Conservation (phyloP, 768 basidiomycete genomes). For the Grammothele lineata region DNA sequence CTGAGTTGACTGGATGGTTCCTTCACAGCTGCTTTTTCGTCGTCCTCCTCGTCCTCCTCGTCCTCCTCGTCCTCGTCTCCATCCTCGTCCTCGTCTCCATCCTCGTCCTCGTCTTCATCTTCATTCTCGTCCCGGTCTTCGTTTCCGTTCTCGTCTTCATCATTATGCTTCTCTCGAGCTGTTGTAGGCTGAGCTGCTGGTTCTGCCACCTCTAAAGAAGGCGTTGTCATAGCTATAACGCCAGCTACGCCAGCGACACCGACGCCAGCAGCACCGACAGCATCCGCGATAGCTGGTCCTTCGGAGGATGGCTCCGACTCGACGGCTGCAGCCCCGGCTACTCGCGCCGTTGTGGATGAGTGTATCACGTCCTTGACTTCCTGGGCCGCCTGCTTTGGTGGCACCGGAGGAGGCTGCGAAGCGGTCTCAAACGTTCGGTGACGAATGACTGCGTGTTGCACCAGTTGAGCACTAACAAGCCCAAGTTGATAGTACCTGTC, state of each 20-base stretch:
- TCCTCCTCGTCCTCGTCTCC: slow-evolving; percentile 3
- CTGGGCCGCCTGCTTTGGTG: not conserved
- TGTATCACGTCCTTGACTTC: not conserved
- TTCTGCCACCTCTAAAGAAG: no score
- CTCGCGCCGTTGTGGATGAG: not conserved
- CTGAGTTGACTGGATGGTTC: no score
- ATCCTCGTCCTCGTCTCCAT: not conserved
- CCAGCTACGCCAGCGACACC: no score
- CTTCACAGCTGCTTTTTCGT: no score
- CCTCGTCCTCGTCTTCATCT: not conserved
- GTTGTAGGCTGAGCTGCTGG: no score
- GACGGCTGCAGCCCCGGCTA: not conserved
- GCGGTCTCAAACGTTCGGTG: slow-evolving; percentile 1
- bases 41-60: no score
- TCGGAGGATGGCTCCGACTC: no score
- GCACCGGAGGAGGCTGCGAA: not conserved
- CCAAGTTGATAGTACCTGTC: slow-evolving; percentile 91
- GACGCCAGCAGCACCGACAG: not conserved
- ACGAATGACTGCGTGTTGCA: slow-evolving; percentile 50
- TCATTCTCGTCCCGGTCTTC: not conserved
- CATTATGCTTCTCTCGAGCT: not conserved
- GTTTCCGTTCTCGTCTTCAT: not conserved
- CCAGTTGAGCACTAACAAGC: slow-evolving; percentile 54
- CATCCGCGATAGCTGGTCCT: not conserved
- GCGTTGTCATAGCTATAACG: no score